These are phyloP conservation scores for Centaurea solstitialis DNA, from an alignment of 129 eudicot species.

Conservation along the genomic window DNA sequence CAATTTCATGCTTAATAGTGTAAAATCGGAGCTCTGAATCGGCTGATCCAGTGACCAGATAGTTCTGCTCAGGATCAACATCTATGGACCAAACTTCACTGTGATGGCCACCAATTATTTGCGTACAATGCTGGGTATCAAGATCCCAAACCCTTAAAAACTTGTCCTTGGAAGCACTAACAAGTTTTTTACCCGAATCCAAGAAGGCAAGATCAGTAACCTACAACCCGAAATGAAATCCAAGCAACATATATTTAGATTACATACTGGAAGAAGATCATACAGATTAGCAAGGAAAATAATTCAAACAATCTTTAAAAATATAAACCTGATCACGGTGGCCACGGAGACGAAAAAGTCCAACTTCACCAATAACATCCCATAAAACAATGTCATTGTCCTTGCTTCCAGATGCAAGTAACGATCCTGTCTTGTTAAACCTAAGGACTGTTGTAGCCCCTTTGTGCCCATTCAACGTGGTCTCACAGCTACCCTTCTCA, in stretches of 20 bases:
- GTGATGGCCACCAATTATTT: slow-evolving; percentile 94
- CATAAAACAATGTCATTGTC: slow-evolving; percentile 90
- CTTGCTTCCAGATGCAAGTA: slow-evolving; percentile 97
- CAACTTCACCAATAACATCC: slow-evolving; percentile 94
- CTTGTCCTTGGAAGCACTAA: slow-evolving; percentile 92
- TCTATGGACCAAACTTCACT: slow-evolving; percentile 96
- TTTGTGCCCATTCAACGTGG: slow-evolving; percentile 95
- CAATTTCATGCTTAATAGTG: slow-evolving; percentile 48
- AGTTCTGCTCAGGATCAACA: slow-evolving; percentile 72
- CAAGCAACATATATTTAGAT: not conserved
- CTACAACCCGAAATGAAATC: slow-evolving; percentile 34
- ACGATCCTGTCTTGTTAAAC: slow-evolving; percentile 79
- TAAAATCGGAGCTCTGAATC: slow-evolving; percentile 85
- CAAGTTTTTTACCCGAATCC: slow-evolving; percentile 79
- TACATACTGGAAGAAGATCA: not conserved
- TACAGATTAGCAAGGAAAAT: not conserved
- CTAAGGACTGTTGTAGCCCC: slow-evolving; percentile 77
- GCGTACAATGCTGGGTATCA: slow-evolving; percentile 92
- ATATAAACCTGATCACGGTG: slow-evolving; percentile 91
- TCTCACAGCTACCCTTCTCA: slow-evolving; percentile 83
- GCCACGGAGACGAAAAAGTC: slow-evolving; percentile 91
- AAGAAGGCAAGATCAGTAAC: slow-evolving; percentile 92
- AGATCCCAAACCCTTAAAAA: slow-evolving; percentile 97
- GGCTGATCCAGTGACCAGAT: slow-evolving; percentile 86
- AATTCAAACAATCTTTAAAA: not conserved